Conservation (phyloP, 225 moss, liverwort and hornwort genomes). For the Anthoceros angustus region DNA sequence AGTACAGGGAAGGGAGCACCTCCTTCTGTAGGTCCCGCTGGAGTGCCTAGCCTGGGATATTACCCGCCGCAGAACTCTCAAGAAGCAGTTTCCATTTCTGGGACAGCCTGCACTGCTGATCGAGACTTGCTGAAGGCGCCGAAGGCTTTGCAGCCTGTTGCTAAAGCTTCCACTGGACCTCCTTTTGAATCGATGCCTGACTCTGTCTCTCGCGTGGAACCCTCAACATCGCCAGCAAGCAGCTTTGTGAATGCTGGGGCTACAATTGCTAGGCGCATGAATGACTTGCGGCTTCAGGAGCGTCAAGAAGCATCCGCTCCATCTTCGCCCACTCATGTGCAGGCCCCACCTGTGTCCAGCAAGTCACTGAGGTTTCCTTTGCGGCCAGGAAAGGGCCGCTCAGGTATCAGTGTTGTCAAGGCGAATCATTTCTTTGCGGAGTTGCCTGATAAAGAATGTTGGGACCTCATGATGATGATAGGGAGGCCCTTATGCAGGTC, state of each 20-base stretch:
- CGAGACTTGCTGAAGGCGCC: too few species aligned
- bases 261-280: not conserved
- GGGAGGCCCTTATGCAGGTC: too few species aligned
- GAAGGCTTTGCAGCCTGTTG: too few species aligned
- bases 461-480: too few species aligned
- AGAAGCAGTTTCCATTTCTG: too few species aligned
- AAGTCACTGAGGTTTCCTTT: conserved; percentile 65
- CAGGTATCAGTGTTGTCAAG: conserved; percentile 69
- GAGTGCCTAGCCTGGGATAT: too few species aligned
- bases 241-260: not conserved
- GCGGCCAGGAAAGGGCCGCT: conserved; percentile 60
- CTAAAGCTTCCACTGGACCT: too few species aligned
- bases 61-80: too few species aligned
- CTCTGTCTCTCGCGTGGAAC: not conserved
- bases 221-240: not conserved
- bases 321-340: conserved; percentile 9
- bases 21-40: too few species aligned
- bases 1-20: not conserved
- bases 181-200: too few species aligned
- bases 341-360: conserved; percentile 58
- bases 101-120: too few species aligned
- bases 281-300: not conserved
- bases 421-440: conserved; percentile 94
- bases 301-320: not conserved
- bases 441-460: conserved; percentile 81